A percentile compares a stretch with the other conserved stretches of the same genome.
phyloP scores from a whole-genome alignment of 1,139 yeast species.

The Saccharomyces hybrid region DNA sequence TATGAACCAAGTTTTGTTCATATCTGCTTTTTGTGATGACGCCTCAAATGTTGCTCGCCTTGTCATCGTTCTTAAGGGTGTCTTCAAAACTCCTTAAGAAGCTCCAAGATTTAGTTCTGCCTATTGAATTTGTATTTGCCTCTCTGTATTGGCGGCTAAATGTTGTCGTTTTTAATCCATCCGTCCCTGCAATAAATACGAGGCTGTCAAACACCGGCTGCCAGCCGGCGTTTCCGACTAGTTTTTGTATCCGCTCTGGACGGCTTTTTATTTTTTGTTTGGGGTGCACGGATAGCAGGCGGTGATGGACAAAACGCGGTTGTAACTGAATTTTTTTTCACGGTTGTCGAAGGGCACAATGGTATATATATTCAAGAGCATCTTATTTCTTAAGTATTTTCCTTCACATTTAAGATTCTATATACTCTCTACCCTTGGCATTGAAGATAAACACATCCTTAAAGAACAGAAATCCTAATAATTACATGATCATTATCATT shows the following conservation, averaged over 20 bases:
- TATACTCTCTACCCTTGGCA: neutral
- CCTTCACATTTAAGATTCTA: neutral
- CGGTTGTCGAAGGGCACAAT: neutral
- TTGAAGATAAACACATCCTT: too few species aligned
- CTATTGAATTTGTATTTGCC: neutral
- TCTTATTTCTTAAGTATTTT: neutral
- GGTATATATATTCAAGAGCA: neutral
- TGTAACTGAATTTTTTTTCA: neutral
- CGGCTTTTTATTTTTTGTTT: neutral
- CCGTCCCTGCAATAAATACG: too few species aligned
- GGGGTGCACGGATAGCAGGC: neutral
- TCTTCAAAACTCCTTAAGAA: too few species aligned
- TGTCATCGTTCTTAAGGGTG: too few species aligned
- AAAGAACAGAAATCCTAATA: too few species aligned
- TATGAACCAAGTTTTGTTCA: too few species aligned
- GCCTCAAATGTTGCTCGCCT: too few species aligned
- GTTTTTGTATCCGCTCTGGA: too few species aligned
- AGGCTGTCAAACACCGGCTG: too few species aligned
- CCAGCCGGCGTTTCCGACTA: neutral
- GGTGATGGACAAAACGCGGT: neutral
- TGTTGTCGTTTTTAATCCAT: neutral
- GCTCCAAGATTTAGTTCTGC: neutral
- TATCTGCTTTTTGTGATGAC: too few species aligned
- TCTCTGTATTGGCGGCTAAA: neutral
- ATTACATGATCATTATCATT: too few species aligned